Evolutionary conservation across 139 green algal genomes (phyloP).

Genomic region (Medakamo hakoo): DNA sequence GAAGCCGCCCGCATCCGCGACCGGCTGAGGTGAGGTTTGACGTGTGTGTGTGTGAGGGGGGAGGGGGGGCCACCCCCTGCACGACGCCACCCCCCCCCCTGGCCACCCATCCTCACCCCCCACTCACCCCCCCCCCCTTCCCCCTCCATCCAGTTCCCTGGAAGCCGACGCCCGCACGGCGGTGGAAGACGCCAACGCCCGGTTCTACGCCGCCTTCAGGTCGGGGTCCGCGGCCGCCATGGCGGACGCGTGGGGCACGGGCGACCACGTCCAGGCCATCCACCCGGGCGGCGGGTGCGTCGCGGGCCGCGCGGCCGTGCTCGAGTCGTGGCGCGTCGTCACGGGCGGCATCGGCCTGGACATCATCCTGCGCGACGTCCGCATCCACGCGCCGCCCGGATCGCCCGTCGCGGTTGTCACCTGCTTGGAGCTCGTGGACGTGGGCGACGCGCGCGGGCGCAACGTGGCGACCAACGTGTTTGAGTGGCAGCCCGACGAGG

Average conservation of each 20-base stretch:
- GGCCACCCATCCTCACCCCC: neutral
- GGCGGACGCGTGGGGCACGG: constrained; percentile 47
- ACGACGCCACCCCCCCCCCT: neutral
- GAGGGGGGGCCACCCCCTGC: neutral
- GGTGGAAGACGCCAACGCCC: constrained; percentile 61
- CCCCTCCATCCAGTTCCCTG: neutral
- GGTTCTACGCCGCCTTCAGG: constrained; percentile 65
- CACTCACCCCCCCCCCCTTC: neutral
- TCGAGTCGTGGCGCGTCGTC: constrained; percentile 63
- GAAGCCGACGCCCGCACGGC: constrained; percentile 28
- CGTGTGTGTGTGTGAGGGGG: neutral
- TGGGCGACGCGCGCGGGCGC: constrained; percentile 37
- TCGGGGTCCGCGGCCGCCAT: constrained; percentile 47
- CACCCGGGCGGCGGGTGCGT: constrained; percentile 55
- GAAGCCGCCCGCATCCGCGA: constrained; percentile 35
- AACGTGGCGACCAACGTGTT: constrained; percentile 74
- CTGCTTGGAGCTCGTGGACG: constrained; percentile 57
- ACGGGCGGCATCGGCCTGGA: constrained; percentile 33
- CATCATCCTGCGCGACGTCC: constrained; percentile 57
- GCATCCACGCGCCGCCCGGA: constrained; percentile 28
- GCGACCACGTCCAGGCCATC: constrained; percentile 68
- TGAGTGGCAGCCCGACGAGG: constrained; percentile 50
- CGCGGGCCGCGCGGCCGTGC: constrained; percentile 40
- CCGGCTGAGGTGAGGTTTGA: constrained; percentile 24
- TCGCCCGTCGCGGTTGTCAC: constrained; percentile 40